These are phyloP conservation scores for Wickerhamomyces canadensis DNA, from an alignment of 805 yeast genomes.

Conservation along the genomic window DNA sequence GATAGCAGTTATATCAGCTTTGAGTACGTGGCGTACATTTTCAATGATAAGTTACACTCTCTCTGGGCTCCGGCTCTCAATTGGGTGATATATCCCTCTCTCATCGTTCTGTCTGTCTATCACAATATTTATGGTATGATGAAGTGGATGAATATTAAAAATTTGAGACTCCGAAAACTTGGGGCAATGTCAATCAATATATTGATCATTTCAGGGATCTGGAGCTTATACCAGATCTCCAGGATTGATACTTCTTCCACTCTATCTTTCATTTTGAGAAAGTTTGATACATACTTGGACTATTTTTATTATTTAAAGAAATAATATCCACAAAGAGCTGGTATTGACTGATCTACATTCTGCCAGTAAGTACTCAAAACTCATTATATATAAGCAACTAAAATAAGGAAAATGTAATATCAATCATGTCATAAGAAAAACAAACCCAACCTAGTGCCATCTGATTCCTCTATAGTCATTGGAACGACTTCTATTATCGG, in stretches of 20 bases:
- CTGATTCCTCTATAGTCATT: slow-evolving; percentile 2
- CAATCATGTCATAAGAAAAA: slow-evolving; percentile 2
- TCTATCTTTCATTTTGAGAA: slow-evolving; percentile 12
- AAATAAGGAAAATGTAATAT: not conserved
- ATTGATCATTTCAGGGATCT: slow-evolving; percentile 30
- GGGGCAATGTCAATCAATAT: slow-evolving; percentile 39
- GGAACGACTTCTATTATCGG: not conserved
- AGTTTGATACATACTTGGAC: slow-evolving; percentile 16
- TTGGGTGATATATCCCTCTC: slow-evolving; percentile 26
- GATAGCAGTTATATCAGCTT: slow-evolving; percentile 55
- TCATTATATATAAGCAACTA: not conserved
- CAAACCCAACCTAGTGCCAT: slow-evolving; percentile 1
- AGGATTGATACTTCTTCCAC: slow-evolving; percentile 4
- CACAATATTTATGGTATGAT: slow-evolving; percentile 52
- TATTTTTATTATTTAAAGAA: slow-evolving; percentile 5
- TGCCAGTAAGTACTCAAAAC: no score
- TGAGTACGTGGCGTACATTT: slow-evolving; percentile 41
- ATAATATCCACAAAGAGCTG: no score
- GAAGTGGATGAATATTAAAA: slow-evolving; percentile 37
- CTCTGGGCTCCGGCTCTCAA: slow-evolving; percentile 24
- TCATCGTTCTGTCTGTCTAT: slow-evolving; percentile 39
- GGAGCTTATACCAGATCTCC: slow-evolving; percentile 27
- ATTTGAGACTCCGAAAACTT: slow-evolving; percentile 33
- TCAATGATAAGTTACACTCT: slow-evolving; percentile 24
- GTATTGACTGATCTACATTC: no score